Conservation (phyloP, 106 monocot genomes). For the Dendrobium nobile region DNA sequence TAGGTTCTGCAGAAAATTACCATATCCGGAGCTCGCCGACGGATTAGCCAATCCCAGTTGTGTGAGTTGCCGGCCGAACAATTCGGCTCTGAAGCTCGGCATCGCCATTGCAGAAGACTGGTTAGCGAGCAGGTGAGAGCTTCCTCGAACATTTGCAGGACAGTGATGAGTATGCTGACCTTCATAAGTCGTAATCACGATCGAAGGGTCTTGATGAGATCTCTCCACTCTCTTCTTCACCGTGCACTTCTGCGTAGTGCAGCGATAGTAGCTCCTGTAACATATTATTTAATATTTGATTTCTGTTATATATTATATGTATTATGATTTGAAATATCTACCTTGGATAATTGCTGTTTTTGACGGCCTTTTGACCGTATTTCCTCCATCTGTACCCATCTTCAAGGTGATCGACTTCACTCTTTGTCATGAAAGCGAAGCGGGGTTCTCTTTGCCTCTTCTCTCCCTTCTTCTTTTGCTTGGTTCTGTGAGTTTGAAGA, state of each 20-base stretch:
- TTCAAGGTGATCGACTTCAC: constrained; percentile 25
- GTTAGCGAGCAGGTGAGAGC: not conserved
- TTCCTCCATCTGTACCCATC: constrained; percentile 28
- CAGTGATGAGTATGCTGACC: constrained; percentile 49
- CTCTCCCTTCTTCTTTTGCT: not conserved
- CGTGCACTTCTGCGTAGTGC: constrained; percentile 38
- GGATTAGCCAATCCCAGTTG: not conserved
- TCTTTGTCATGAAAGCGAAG: constrained; percentile 28
- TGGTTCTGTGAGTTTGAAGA: not conserved
- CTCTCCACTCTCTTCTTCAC: constrained; percentile 68
- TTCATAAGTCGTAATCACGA: constrained; percentile 63
- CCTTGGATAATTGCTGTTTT: constrained; percentile 40
- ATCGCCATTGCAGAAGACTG: not conserved
- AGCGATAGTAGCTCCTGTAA: constrained; percentile 64
- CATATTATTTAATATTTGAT: not conserved
- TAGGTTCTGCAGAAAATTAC: not conserved
- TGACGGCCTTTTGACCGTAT: constrained; percentile 31
- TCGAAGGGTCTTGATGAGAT: constrained; percentile 30
- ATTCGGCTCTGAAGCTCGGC: not conserved
- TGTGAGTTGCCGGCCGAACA: not conserved
- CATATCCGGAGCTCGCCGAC: not conserved
- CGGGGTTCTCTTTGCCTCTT: constrained; percentile 17
- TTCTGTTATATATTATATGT: not conserved
- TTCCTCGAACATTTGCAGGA: constrained; percentile 25
- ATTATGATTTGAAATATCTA: not conserved